phyloP scores from a whole-genome alignment of 495 filamentous ascomycete genomes.

The Stereocaulon alpinum region DNA sequence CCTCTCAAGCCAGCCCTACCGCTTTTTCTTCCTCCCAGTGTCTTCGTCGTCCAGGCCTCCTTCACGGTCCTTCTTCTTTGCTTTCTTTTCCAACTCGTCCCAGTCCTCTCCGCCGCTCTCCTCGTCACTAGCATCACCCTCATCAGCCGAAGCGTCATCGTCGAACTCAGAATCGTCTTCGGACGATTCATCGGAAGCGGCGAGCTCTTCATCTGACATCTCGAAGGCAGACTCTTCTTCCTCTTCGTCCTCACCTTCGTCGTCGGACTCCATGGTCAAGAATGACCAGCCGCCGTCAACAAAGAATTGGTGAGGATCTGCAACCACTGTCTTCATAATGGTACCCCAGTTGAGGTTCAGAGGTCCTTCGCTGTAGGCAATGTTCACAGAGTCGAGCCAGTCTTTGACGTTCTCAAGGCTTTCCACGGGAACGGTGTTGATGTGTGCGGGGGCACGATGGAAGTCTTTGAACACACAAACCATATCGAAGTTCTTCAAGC shows the following conservation, averaged over 20 bases:
- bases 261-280: slow-evolving; percentile 77
- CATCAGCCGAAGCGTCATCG: slow-evolving; percentile 75
- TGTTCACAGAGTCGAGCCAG: slow-evolving; percentile 92
- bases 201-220: slow-evolving; percentile 72
- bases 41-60: slow-evolving; percentile 62
- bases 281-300: slow-evolving; percentile 93
- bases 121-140: slow-evolving; percentile 61
- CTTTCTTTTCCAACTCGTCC: slow-evolving; percentile 87
- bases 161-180: slow-evolving; percentile 90
- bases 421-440: slow-evolving; percentile 98
- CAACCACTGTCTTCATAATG: slow-evolving; percentile 98
- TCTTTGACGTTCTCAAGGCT: slow-evolving; percentile 91
- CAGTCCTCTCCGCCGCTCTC: slow-evolving; percentile 83
- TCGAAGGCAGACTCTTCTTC: slow-evolving; percentile 90
- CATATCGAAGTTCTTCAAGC: slow-evolving; percentile 97
- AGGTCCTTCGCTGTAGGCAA: slow-evolving; percentile 88
- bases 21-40: slow-evolving; percentile 46
- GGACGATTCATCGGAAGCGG: slow-evolving; percentile 64
- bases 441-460: slow-evolving; percentile 70
- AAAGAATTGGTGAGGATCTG: slow-evolving; percentile 91
- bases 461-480: slow-evolving; percentile 98
- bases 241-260: slow-evolving; percentile 66
- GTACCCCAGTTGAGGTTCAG: slow-evolving; percentile 97
- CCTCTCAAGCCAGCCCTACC: slow-evolving; percentile 22
- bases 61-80: slow-evolving; percentile 78